A percentile compares a stretch with the other conserved stretches of the same genome.
Evolutionary conservation across 169 alveolate genomes (phyloP).

Genomic region (Eimeria zaria): DNA sequence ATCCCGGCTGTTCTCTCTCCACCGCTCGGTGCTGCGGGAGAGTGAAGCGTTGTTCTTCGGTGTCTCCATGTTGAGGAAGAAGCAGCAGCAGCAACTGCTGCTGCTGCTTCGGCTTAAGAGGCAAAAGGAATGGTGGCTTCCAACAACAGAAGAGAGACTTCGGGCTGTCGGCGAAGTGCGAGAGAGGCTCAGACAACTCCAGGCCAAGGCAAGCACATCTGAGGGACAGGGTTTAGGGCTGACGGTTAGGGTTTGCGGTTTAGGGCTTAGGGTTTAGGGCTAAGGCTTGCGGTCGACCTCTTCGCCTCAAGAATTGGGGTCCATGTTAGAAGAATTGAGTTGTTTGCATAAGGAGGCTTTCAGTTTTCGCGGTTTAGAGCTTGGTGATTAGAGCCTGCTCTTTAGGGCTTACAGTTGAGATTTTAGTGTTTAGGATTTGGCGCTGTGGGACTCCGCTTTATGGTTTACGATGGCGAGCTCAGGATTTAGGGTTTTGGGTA

Average conservation of each 20-base stretch:
- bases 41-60: not conserved
- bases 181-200: conserved; percentile 21
- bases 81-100: not conserved
- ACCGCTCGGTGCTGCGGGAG: conserved; percentile 32
- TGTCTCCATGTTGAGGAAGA: conserved; percentile 3
- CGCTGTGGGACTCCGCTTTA: not conserved
- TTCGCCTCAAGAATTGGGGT: not conserved
- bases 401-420: not conserved
- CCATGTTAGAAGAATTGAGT: too few species aligned
- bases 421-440: not conserved
- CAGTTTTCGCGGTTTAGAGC: not conserved
- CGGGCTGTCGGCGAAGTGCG: conserved; percentile 8
- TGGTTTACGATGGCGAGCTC: not conserved
- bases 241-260: conserved; percentile 19
- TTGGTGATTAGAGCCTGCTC: not conserved
- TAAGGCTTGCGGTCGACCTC: not conserved
- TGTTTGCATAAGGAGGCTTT: not conserved
- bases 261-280: conserved; percentile 1
- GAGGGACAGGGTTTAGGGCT: not conserved
- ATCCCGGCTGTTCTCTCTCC: conserved; percentile 32
- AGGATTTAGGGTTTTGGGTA: not conserved
- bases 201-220: conserved; percentile 46
- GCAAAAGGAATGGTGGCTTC: conserved; percentile 47
- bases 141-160: conserved; percentile 22
- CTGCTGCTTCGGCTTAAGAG: not conserved